Percentiles rank a stretch among this genome's conserved stretches.
phyloP scores from a whole-genome alignment of 352 stramenopile species.

The Phytophthora multivora region DNA sequence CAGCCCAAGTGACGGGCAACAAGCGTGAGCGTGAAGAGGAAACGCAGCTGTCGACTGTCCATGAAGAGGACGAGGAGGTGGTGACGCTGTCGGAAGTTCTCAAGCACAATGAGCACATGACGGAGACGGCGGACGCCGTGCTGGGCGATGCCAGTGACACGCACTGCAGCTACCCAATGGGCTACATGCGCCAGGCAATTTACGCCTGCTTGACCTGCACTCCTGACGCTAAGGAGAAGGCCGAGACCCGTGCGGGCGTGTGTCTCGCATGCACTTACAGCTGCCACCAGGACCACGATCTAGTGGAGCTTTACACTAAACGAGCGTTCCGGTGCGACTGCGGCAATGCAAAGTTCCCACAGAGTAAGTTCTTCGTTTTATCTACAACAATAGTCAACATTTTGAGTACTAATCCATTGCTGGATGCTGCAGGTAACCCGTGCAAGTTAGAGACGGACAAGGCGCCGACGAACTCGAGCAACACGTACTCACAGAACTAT shows the following conservation, averaged over 20 bases:
- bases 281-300: conserved; percentile 76
- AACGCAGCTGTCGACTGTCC: conserved; percentile 3
- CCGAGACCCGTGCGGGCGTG: conserved; percentile 47
- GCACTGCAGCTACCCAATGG: conserved; percentile 72
- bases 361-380: too few species aligned
- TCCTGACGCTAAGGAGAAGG: conserved; percentile 38
- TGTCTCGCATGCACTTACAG: conserved; percentile 79
- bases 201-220: conserved; percentile 79
- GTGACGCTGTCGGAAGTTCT: conserved; percentile 71
- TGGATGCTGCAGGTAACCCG: conserved; percentile 30
- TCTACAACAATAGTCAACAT: too few species aligned
- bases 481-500: conserved; percentile 81
- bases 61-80: conserved; percentile 53
- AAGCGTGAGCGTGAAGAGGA: conserved; percentile 23
- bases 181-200: conserved; percentile 68
- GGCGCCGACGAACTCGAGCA: conserved; percentile 49
- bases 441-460: conserved; percentile 70
- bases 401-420: conserved; percentile 1
- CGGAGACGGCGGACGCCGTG: conserved; percentile 62
- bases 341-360: conserved; percentile 66
- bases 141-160: conserved; percentile 62
- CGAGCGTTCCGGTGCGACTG: conserved; percentile 77
- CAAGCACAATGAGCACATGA: conserved; percentile 55
- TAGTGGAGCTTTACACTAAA: conserved; percentile 85
- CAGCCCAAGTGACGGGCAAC: conserved; percentile 11